phyloP scores from a whole-genome alignment of 2,329 filamentous ascomycete genomes.

The Pestalotiopsis sp. region DNA sequence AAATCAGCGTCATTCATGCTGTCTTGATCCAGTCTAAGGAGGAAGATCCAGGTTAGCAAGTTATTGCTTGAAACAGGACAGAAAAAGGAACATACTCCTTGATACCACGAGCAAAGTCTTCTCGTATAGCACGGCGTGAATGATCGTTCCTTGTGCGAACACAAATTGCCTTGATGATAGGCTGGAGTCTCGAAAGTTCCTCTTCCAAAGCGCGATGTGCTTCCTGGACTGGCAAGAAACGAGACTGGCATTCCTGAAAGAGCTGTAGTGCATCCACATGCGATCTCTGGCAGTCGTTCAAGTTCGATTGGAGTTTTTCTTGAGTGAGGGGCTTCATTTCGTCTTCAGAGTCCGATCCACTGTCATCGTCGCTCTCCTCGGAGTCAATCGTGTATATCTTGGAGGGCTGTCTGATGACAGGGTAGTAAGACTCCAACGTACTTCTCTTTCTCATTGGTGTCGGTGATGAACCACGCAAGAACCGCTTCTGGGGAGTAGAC shows the following conservation, averaged over 20 bases:
- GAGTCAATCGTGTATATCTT: neutral
- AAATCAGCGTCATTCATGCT: constrained; percentile 54
- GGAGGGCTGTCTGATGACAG: neutral
- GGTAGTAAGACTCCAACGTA: constrained; percentile 11
- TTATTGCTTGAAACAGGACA: too few relatives aligned
- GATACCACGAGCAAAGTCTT: constrained; percentile 62
- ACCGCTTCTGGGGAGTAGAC: constrained; percentile 1
- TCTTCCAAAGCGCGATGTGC: constrained; percentile 46
- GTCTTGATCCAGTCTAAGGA: constrained; percentile 54
- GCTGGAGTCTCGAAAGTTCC: constrained; percentile 28
- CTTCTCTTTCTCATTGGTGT: constrained; percentile 22
- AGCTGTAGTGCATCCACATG: too few relatives aligned
- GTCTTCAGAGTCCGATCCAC: neutral
- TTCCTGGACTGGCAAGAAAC: constrained; percentile 20
- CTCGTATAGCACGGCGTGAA: constrained; percentile 54
- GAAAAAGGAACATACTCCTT: constrained; percentile 33
- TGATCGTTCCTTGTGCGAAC: constrained; percentile 60
- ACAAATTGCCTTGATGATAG: constrained; percentile 37
- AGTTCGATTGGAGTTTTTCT: neutral
- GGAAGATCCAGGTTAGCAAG: neutral
- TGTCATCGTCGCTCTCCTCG: neutral
- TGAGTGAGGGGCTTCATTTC: neutral
- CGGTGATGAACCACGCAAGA: neutral
- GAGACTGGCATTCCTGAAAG: neutral
- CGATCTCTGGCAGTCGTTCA: too few relatives aligned